phyloP scores from a whole-genome alignment of 768 basidiomycete species.

The Kwoniella pini region DNA sequence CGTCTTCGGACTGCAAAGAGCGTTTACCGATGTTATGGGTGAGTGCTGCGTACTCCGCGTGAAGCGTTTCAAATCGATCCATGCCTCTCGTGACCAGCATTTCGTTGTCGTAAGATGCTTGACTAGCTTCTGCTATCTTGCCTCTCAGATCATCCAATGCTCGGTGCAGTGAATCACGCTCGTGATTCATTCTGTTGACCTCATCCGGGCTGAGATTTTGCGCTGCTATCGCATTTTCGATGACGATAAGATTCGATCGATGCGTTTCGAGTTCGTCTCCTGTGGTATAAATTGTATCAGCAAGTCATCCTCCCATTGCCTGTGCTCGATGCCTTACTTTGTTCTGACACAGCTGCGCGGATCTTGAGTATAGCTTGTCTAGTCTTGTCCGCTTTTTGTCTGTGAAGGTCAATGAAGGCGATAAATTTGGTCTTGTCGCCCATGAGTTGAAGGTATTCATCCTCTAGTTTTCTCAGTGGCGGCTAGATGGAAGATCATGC shows the following conservation, averaged over 20 bases:
- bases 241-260: constrained; percentile 65
- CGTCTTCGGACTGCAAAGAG: constrained; percentile 71
- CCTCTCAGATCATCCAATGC: constrained; percentile 60
- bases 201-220: constrained; percentile 93
- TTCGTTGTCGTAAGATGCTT: constrained; percentile 74
- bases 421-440: constrained; percentile 60
- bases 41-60: constrained; percentile 76
- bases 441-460: constrained; percentile 62
- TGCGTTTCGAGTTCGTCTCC: constrained; percentile 62
- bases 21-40: constrained; percentile 63
- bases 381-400: constrained; percentile 66
- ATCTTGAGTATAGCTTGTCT: constrained; percentile 65
- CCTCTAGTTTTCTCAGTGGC: constrained; percentile 53
- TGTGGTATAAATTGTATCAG: constrained; percentile 1
- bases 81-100: constrained; percentile 77
- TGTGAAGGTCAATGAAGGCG: constrained; percentile 45
- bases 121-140: constrained; percentile 73
- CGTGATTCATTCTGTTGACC: constrained; percentile 84
- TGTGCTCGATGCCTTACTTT: too few relatives aligned
- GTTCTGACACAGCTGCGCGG: constrained; percentile 36
- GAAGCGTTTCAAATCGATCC: constrained; percentile 75
- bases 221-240: constrained; percentile 69
- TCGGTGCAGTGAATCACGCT: constrained; percentile 69
- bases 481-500: constrained; percentile 29
- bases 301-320: too few relatives aligned